phyloP scores from a whole-genome alignment of 768 basidiomycete species.

The Hericium erinaceus region DNA sequence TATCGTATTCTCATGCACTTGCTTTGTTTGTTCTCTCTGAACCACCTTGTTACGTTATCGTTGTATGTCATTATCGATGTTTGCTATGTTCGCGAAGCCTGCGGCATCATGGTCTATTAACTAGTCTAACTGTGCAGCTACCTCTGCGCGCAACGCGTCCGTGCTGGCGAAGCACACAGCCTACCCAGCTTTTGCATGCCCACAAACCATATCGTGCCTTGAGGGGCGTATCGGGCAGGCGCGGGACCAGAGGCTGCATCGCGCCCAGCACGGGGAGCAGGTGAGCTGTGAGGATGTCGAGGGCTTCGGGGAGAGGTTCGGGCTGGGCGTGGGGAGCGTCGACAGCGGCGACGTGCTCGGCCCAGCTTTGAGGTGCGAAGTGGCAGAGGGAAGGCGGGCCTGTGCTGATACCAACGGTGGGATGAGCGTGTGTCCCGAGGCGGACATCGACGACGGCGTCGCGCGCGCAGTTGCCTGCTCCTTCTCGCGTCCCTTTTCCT shows the following conservation, averaged over 20 bases:
- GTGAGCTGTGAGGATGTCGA: constrained; percentile 9
- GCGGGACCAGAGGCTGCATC: constrained; percentile 8
- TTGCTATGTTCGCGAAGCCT: constrained; percentile 27
- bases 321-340: too few species aligned
- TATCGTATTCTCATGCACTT: too few species aligned
- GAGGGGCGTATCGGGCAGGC: constrained; percentile 10
- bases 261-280: constrained; percentile 1
- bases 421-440: constrained; percentile 4
- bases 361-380: constrained; percentile 13
- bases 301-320: too few species aligned
- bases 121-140: constrained; percentile 3
- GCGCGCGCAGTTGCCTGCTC: constrained; percentile 15
- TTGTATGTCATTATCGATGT: too few species aligned
- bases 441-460: constrained; percentile 2
- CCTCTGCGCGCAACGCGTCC: neutral
- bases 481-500: constrained; percentile 29
- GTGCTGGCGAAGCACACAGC: constrained; percentile 2
- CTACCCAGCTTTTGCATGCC: neutral
- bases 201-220: constrained; percentile 7
- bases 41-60: too few species aligned
- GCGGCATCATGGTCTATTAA: constrained; percentile 13
- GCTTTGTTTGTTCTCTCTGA: too few species aligned
- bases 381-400: constrained; percentile 20
- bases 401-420: constrained; percentile 1
- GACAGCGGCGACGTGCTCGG: too few species aligned